Evolutionary conservation across 352 stramenopile genomes (phyloP), one percentile per base, ranked within the genome.

Genomic region (Thalassiosira livingstoniorum): DNA sequence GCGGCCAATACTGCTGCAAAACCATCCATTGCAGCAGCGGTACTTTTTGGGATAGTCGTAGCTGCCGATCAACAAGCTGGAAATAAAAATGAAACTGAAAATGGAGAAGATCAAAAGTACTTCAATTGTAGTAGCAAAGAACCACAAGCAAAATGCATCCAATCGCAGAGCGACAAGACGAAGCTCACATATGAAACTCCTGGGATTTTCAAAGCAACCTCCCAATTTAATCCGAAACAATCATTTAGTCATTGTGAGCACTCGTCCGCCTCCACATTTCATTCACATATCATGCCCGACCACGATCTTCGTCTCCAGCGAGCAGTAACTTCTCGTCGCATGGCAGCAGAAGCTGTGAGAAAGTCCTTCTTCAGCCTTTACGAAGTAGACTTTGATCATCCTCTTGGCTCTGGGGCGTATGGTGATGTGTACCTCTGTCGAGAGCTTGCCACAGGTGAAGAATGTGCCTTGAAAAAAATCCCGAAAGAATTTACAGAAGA

Each of bases 401-500:
- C 85, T 2, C 66, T 94, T 2, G 90, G 90, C 10, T 74, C 83
- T 53, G 90, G 90, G 42, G 86, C 86, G 1, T 95, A 92, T 64
- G 91, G 91, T 15, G 79, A 88, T 61, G 91, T 95, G 1, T 92
- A 94, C 76, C 34, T 87, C 13, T 87, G 78, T 63, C 73, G 65
- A 15, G 82, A 91, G 51, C 71, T 71, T 3, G 64, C 70, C 0
- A 84, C 86, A 1, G 85, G 80, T 11, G 82, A 92, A 57, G 64
- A 65, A 27, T 86, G 86, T 37, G 91, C 91, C 3, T 34, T 95
- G 2, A 95, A 95, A 64, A 90, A 93, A 73, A 93, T 95, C 72
- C 72, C 86, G 2, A 94, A 94, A 78, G 58, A 86, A 64, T 92
- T 86, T 47, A 94, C 90, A 0, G 82, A 92, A 58, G 45, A 92